These are phyloP conservation scores for Malus hybrid DNA, from an alignment of 331 rosid species.

Conservation along the genomic window DNA sequence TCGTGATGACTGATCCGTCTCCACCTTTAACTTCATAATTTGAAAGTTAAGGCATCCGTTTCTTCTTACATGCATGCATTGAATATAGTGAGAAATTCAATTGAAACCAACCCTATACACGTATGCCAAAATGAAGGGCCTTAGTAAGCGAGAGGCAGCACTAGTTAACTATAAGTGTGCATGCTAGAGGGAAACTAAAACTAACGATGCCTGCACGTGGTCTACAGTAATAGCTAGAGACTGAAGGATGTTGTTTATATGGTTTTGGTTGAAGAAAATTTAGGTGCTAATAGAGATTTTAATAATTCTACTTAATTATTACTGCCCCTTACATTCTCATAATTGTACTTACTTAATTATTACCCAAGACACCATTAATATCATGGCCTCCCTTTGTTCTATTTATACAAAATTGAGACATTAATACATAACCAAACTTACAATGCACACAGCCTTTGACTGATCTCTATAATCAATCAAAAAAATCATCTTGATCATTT, in stretches of 20 bases:
- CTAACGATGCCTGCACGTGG: background rate
- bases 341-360: background rate
- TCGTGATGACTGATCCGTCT: too few species aligned
- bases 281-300: background rate
- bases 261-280: background rate
- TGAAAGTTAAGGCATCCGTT: too few species aligned
- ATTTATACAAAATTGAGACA: background rate
- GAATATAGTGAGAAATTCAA: too few species aligned
- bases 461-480: conserved; percentile 25
- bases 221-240: background rate
- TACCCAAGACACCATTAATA: background rate
- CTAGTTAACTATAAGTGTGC: background rate
- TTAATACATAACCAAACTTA: background rate
- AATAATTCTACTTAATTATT: background rate
- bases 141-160: background rate
- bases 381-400: background rate
- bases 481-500: conserved; percentile 55
- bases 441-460: background rate
- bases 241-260: background rate
- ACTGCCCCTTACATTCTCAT: background rate
- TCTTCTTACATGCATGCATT: too few species aligned
- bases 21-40: too few species aligned
- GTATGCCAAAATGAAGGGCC: too few species aligned
- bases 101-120: too few species aligned
- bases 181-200: background rate